Conservation (phyloP, 2,329 filamentous ascomycete genomes). For the Microdochium bolleyi region DNA sequence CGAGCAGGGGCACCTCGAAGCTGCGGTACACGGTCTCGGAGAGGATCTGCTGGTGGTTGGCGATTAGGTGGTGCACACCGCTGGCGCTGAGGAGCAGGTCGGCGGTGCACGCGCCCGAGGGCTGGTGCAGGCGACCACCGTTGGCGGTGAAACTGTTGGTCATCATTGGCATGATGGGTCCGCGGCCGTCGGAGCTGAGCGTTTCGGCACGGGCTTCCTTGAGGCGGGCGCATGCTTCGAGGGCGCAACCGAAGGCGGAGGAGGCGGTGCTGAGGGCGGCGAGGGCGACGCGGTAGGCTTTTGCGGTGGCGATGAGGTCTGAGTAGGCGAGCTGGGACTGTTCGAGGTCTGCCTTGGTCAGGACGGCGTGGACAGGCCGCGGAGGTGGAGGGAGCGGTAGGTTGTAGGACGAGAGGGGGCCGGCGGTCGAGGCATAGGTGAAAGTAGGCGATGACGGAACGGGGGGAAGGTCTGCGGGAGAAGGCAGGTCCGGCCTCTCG, state of each 20-base stretch:
- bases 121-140: conserved; percentile 4
- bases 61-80: conserved; percentile 59
- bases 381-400: conserved; percentile 55
- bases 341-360: conserved; percentile 56
- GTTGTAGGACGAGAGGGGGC: conserved; percentile 49
- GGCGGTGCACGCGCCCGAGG: conserved; percentile 47
- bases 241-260: conserved; percentile 54
- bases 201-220: conserved; percentile 58
- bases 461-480: conserved; percentile 46
- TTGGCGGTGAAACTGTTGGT: conserved; percentile 36
- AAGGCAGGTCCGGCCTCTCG: neutral
- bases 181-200: conserved; percentile 18
- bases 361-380: conserved; percentile 47
- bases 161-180: conserved; percentile 12
- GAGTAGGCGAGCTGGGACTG: conserved; percentile 55
- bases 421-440: conserved; percentile 55
- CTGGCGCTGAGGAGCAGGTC: conserved; percentile 54
- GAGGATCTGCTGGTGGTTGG: conserved; percentile 64
- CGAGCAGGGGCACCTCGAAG: conserved; percentile 62
- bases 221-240: conserved; percentile 60
- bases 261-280: conserved; percentile 52
- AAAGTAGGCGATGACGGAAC: conserved; percentile 57
- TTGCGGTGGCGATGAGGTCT: conserved; percentile 53
- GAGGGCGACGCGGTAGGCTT: conserved; percentile 55
- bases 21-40: conserved; percentile 60